Evolutionary conservation across 2,329 filamentous ascomycete genomes (phyloP).

Genomic region (Penicillium crustosum): DNA sequence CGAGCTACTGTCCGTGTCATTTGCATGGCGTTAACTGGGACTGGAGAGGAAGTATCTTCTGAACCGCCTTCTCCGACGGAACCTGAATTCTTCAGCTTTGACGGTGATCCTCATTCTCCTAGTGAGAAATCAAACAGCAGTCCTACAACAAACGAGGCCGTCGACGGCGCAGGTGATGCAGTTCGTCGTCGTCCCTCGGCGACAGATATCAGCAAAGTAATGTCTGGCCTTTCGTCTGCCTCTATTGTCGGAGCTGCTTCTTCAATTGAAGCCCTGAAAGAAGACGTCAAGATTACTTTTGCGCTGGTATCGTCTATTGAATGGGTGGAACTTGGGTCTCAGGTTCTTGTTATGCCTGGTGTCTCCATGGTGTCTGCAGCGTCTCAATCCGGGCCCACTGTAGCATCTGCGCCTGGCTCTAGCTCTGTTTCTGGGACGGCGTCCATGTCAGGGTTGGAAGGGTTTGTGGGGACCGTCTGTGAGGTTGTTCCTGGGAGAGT

Average conservation of each 20-base stretch:
- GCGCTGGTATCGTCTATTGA: conserved; percentile 59
- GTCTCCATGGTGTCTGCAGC: conserved; percentile 46
- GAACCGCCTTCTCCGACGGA: conserved; percentile 34
- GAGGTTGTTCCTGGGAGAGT: conserved; percentile 29
- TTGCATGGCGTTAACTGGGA: conserved; percentile 48
- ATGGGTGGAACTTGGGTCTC: conserved; percentile 58
- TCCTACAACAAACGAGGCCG: conserved; percentile 1
- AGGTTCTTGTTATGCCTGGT: conserved; percentile 60
- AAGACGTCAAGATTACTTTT: conserved; percentile 52
- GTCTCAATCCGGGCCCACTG: conserved; percentile 47
- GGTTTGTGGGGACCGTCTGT: conserved; percentile 56
- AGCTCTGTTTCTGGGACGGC: conserved; percentile 42
- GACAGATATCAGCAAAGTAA: conserved; percentile 31
- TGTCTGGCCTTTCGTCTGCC: conserved; percentile 16
- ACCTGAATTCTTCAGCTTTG: conserved; percentile 47
- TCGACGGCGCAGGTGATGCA: background rate
- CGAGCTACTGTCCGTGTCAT: conserved; percentile 75
- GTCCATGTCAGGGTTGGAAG: conserved; percentile 56
- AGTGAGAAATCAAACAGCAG: conserved; percentile 6
- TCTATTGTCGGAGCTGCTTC: conserved; percentile 3
- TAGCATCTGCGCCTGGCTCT: conserved; percentile 50
- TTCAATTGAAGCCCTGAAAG: conserved; percentile 22
- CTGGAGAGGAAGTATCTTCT: conserved; percentile 28
- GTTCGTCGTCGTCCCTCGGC: conserved; percentile 13
- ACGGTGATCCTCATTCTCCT: conserved; percentile 33